Base-by-base conservation (phyloP, 2,329 filamentous ascomycete species). In the Xylariales sp. region DNA sequence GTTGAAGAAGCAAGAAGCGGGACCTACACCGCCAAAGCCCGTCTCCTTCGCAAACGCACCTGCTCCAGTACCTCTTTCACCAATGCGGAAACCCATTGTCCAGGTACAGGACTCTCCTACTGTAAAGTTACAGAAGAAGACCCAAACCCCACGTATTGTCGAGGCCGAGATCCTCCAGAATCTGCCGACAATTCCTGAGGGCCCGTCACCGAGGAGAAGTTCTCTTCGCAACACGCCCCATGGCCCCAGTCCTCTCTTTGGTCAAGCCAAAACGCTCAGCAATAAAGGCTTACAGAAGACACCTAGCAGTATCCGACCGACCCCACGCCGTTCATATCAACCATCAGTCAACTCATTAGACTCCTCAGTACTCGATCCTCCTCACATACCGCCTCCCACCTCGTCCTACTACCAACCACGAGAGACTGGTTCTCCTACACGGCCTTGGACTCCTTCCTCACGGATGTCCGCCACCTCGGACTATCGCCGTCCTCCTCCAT, bases 401-500 rank as follows among this genome's bases (percentile, higher is more conserved):
- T 71, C 76, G 2, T 74, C 80, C 4, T 88, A 85, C 12, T 84
- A 77, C 49, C 70, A 71, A 25, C 65, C 68, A 28, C 61, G 67
- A 42, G 70, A 68, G 33, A 58, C 63, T 12, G 53, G 60, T 11
- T 80, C 81, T 5, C 78, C 77, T 1, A 73, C 74, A 1, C 68
- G 78, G 42, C 70, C 77, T 2, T 85, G 78, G 76, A 73, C 74
- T 1, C 76, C 78, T 0, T 72, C 73, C 12, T 40, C 38, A 12
- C 66, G 68, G 45, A 58, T 62, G 40, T 69, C 67, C 16, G 53
- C 51, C 1, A 70, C 71, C 3, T 67, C 69, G 22, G 86, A 90
- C 46, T 88, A 86, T 63, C 63, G 75, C 20, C 76, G 86, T 38
- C 85, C 86, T 7, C 83, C 88, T 3, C 78, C 86, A 1, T 78